Conservation (phyloP, 1,139 yeast species). For the Kazachstania sp. region DNA sequence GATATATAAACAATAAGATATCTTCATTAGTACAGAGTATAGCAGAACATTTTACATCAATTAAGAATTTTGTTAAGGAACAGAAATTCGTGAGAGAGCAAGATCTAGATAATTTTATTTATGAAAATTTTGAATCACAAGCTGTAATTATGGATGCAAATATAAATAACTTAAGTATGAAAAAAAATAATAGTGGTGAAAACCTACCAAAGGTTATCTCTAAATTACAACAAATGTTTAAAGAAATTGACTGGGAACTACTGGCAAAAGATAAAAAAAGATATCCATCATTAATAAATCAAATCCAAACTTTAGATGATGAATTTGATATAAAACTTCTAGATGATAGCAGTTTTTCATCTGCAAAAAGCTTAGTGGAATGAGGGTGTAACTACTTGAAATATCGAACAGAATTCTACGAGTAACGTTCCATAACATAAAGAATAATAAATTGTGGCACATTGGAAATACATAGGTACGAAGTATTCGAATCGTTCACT, state of each 20-base stretch:
- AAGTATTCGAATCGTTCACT: background rate
- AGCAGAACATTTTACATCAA: slow-evolving; percentile 24
- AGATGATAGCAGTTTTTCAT: background rate
- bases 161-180: slow-evolving; percentile 6
- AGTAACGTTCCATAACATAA: no score
- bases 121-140: slow-evolving; percentile 14
- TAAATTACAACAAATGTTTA: slow-evolving; percentile 9
- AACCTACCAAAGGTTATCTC: slow-evolving; percentile 12
- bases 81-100: slow-evolving; percentile 16
- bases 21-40: slow-evolving; percentile 22
- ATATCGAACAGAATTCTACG: no score
- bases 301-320: slow-evolving; percentile 11
- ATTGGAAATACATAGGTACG: no score
- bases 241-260: slow-evolving; percentile 18
- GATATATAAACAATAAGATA: slow-evolving; percentile 23
- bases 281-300: slow-evolving; percentile 9
- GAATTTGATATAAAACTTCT: slow-evolving; percentile 10
- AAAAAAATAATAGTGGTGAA: slow-evolving; percentile 9
- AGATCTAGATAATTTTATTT: slow-evolving; percentile 10
- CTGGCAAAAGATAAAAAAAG: slow-evolving; percentile 13
- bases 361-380: background rate
- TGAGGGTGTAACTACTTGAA: background rate
- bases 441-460: no score
- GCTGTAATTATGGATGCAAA: slow-evolving; percentile 8
- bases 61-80: slow-evolving; percentile 26